Conservation (phyloP, 2,329 filamentous ascomycete species). For the Trichophyton schoenleinii region DNA sequence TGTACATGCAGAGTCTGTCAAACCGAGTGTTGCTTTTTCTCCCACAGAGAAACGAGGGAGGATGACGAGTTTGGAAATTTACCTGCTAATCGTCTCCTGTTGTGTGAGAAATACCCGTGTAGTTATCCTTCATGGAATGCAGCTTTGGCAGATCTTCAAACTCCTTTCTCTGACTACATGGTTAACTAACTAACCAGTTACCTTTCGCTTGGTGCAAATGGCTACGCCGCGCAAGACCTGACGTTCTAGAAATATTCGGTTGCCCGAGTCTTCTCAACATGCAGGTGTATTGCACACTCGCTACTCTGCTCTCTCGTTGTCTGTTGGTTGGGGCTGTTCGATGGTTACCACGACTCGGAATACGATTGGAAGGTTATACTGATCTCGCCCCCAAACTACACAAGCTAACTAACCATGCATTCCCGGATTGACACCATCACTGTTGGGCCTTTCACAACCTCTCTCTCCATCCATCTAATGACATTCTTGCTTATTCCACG, state of each 20-base stretch:
- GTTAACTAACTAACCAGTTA: too few species aligned
- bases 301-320: not conserved
- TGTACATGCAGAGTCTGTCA: not conserved
- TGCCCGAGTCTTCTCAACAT: not conserved
- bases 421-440: not conserved
- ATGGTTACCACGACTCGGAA: not conserved
- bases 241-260: not conserved
- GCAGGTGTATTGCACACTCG: not conserved
- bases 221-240: not conserved
- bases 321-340: constrained; percentile 1
- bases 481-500: not conserved
- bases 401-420: not conserved
- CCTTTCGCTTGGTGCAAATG: not conserved
- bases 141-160: not conserved
- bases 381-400: constrained; percentile 3
- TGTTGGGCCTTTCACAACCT: not conserved
- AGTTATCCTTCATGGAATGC: not conserved
- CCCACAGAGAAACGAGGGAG: not conserved
- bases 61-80: not conserved
- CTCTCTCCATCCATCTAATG: not conserved
- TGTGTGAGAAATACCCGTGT: not conserved
- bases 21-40: not conserved
- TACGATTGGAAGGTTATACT: not conserved
- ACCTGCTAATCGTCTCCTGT: not conserved
- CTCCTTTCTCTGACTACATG: not conserved